Conservation (phyloP, 345 rosid species). For the Viola odorata region DNA sequence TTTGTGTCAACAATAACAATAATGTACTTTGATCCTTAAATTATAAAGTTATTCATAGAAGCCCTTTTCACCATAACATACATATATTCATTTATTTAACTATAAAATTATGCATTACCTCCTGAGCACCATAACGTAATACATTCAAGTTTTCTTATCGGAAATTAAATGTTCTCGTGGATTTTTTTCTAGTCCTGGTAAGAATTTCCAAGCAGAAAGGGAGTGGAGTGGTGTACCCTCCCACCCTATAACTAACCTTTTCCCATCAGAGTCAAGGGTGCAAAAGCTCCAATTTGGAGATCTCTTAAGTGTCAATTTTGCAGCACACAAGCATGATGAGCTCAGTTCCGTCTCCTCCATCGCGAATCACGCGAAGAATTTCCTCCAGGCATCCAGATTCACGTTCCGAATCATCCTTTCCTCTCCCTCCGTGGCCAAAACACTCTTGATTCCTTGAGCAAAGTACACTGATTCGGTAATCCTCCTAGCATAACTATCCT, state of each 20-base stretch:
- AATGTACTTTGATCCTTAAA: no score
- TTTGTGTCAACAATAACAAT: no score
- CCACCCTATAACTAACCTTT: conserved; percentile 19
- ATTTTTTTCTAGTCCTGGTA: not conserved
- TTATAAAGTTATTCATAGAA: no score
- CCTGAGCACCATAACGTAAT: no score
- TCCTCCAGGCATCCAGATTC: conserved; percentile 46
- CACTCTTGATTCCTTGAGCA: conserved; percentile 25
- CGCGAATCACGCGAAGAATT: conserved; percentile 30
- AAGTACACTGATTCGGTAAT: conserved; percentile 16
- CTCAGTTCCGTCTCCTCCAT: conserved; percentile 41
- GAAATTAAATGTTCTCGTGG: no score
- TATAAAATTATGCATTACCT: no score
- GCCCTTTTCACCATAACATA: no score
- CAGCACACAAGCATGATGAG: conserved; percentile 33
- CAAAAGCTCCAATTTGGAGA: conserved; percentile 22
- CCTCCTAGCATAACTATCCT: conserved; percentile 2
- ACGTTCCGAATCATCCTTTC: conserved; percentile 33
- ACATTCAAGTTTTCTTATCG: no score
- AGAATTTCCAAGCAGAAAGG: conserved; percentile 19
- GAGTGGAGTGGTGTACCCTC: conserved; percentile 16
- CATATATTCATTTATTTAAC: no score
- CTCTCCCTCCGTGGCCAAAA: conserved; percentile 35
- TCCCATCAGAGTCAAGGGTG: conserved; percentile 4
- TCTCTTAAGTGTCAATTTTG: conserved; percentile 23